Base-by-base conservation (phyloP, 2,329 filamentous ascomycete species). In the Eutypa lata region DNA sequence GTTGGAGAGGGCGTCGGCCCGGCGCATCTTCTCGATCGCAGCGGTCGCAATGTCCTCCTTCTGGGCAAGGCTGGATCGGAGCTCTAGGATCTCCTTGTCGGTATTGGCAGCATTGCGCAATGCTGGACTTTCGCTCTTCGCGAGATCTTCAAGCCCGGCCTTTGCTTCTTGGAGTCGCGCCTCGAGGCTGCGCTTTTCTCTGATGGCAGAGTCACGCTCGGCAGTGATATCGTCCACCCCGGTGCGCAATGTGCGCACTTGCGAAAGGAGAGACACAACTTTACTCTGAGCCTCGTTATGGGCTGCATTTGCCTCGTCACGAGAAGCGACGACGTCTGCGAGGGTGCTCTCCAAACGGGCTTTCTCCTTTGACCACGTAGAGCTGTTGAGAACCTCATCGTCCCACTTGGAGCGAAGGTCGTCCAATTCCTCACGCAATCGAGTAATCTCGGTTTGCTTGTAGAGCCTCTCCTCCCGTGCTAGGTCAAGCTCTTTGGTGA, bases 331-430 rank as follows among this genome's bases (percentile, higher is more conserved):
- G 31, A 97, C 83, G 68, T 97, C 91, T 48, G 93, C 86, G 51
- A 99, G 79, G 5, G 91, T 95, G 55, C 91, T 85, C 69, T 97
- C 93, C 40, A 99, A 80, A 16, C 93, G 87, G 16, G 91, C 83
- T 77, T 97, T 97, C 74, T 99, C 93, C 76, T 99, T 99, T 13
- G 92, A 92, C 92, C 94, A 97, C 1, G 93, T 96, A 16, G 91
- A 96, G 71, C 91, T 96, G 74, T 97, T 97, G 62, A 97, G 83
- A 11, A 97, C 91, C 73, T 99, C 93, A 63, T 97, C 91, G 65
- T 99, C 94, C 93, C 94, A 97, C 74, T 97, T 97, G 61, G 87
- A 91, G 60, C 94, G 86, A 53, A 97, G 81, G 64, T 96, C 91
- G 63, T 99, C 94, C 22, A 97, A 84, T 72, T 99, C 94, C 68